Percentiles rank a stretch among this genome's conserved stretches.
These are phyloP conservation scores for Didymella pomorum DNA, from an alignment of 2,329 filamentous ascomycete species.

Conservation along the genomic window DNA sequence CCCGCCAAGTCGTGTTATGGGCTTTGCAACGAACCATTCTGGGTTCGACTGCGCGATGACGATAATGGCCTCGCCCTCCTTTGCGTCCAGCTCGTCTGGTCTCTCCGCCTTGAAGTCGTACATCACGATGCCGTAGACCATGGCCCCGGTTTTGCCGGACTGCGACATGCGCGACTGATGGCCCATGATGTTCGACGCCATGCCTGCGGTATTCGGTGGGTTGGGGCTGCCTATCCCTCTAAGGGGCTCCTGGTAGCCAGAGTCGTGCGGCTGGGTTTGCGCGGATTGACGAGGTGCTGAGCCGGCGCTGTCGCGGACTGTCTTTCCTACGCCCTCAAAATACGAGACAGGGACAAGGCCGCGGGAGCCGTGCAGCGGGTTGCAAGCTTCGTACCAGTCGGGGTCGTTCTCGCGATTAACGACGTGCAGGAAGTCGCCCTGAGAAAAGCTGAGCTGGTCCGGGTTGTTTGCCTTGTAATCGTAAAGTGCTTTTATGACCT, in stretches of 20 bases:
- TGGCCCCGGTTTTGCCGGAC: slow-evolving; percentile 71
- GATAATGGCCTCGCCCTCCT: slow-evolving; percentile 94
- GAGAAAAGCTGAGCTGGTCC: slow-evolving; percentile 79
- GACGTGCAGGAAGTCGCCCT: slow-evolving; percentile 98
- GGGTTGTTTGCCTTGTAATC: slow-evolving; percentile 86
- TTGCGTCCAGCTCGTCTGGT: slow-evolving; percentile 94
- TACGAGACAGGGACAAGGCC: slow-evolving; percentile 93
- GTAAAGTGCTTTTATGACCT: slow-evolving; percentile 98
- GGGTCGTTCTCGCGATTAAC: slow-evolving; percentile 92
- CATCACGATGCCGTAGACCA: slow-evolving; percentile 96
- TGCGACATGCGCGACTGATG: slow-evolving; percentile 50
- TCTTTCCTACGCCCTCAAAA: slow-evolving; percentile 92
- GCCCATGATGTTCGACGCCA: slow-evolving; percentile 32
- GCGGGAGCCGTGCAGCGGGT: slow-evolving; percentile 85
- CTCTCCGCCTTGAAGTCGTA: slow-evolving; percentile 96
- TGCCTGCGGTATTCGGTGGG: slow-evolving; percentile 34
- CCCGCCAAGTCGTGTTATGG: slow-evolving; percentile 95
- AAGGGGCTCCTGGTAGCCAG: slow-evolving; percentile 76
- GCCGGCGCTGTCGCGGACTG: slow-evolving; percentile 81
- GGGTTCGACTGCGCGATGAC: slow-evolving; percentile 98
- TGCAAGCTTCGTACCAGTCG: slow-evolving; percentile 99
- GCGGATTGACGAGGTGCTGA: slow-evolving; percentile 52
- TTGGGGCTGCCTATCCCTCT: slow-evolving; percentile 42
- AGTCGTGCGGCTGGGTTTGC: slow-evolving; percentile 78
- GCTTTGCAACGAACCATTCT: slow-evolving; percentile 99